Base-by-base conservation (phyloP, 371 early-diverging fungal genomes). In the Ordospora pajunii region DNA sequence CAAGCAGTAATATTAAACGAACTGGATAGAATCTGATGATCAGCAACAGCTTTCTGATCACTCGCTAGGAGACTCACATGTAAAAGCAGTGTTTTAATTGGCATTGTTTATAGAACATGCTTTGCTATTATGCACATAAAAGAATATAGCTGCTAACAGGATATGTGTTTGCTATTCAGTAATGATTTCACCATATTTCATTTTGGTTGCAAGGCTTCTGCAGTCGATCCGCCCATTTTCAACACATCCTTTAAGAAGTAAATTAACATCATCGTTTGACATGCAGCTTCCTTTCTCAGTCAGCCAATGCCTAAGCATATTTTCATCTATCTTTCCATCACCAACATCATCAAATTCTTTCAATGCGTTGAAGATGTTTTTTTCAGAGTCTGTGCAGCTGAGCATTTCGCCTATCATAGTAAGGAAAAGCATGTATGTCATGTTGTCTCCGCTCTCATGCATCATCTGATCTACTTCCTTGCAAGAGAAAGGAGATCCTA, bases 331-430 rank as follows among this genome's bases (percentile, higher is more conserved):
- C 43, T 86, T 85, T 0, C 93, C 94, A n/a, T 88, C 88, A 54
- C 89, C 87, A 27, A 73, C 67, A 7, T 90, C 90, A 76, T 93
- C 93, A 85, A 95, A 93, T 27, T 88, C 87, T 67, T 90, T 90
- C 74, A 95, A 91, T 2, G 93, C 92, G 73, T 88, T 87, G 21
- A 90, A 67, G 63, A 94, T 91, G 62, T 89, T 90, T 52, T 89
- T 88, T 78, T 92, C 92, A 12, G 91, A 88, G 79, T 92, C 93
- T 0, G 91, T 91, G 4, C 91, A 90, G 42, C 88, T 88, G 78
- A 94, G 81, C 76, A 91, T 91, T 76, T 93, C 93, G n/a, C 92
- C 93, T 88, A 95, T 89, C 42, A 92, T 81, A 1, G 93, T 93
- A 42, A 95, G 81, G 80, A 95, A 92, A 82, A 91, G 90, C 54